Evolutionary conservation across 2,329 filamentous ascomycete genomes (phyloP).

Genomic region (Calycina herbarum): DNA sequence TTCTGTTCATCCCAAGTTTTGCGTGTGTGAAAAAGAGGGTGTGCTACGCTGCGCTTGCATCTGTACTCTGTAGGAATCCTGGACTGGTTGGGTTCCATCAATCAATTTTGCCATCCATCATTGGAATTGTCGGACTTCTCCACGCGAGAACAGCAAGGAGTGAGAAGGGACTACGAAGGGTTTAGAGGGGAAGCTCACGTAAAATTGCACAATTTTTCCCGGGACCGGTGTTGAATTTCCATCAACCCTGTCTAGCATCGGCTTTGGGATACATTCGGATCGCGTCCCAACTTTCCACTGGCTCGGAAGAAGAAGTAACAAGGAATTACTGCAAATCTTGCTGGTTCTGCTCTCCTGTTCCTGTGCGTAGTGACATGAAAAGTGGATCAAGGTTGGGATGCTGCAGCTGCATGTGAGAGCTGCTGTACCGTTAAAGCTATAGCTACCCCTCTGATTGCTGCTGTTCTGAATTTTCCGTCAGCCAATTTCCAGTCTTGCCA

Average conservation of each 20-base stretch:
- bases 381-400: not conserved
- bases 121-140: not conserved
- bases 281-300: not conserved
- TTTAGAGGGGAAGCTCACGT: not conserved
- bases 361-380: slow-evolving; percentile 9
- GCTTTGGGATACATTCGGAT: slow-evolving; percentile 1
- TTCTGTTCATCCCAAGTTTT: not conserved
- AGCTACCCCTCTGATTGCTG: slow-evolving; percentile 20
- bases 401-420: not conserved
- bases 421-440: slow-evolving; percentile 19
- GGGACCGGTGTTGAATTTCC: not conserved
- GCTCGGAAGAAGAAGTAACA: not conserved
- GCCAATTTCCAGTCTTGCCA: slow-evolving; percentile 8
- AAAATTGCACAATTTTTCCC: not conserved
- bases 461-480: not conserved
- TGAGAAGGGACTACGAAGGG: not conserved
- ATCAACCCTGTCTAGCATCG: not conserved
- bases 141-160: not conserved
- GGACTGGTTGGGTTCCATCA: not conserved
- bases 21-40: not conserved
- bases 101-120: not conserved
- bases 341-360: not conserved
- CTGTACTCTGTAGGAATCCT: not conserved
- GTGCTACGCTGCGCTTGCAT: not conserved
- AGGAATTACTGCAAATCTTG: not conserved